Evolutionary conservation across 345 rosid species (phyloP).

Genomic region (Brassica napus): Da-Ae NC_063437.1:10715501-10716000

Average conservation of each 20-base stretch:
- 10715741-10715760: background rate
- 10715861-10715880: no score
- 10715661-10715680: background rate
- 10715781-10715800: no score
- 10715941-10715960: no score
- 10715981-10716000: no score
- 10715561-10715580: background rate
- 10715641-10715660: background rate
- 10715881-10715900: no score
- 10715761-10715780: background rate
- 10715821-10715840: no score
- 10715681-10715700: background rate
- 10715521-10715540: background rate
- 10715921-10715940: no score
- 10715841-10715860: no score
- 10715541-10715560: background rate
- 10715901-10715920: no score
- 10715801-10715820: no score
- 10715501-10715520: no score
- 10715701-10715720: background rate
- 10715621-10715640: background rate
- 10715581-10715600: background rate
- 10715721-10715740: background rate
- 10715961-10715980: no score
- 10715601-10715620: background rate